phyloP scores from a whole-genome alignment of 805 yeast species.

The Lipomyces sp. region DNA sequence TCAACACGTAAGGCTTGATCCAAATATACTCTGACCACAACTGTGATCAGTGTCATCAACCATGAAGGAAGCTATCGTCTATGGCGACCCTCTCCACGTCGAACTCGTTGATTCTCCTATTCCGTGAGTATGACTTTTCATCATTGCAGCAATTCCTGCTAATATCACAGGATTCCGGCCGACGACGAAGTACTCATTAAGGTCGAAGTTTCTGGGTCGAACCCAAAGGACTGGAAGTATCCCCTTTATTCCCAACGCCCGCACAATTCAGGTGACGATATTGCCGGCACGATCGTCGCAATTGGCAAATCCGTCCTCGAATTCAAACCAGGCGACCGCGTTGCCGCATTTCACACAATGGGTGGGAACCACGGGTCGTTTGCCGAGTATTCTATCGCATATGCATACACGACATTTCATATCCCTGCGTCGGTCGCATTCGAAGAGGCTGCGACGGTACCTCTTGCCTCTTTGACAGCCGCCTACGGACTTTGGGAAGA shows the following conservation, averaged over 20 bases:
- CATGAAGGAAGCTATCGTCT: constrained; percentile 19
- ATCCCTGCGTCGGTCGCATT: constrained; percentile 15
- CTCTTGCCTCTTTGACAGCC: constrained; percentile 20
- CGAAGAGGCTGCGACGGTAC: constrained; percentile 23
- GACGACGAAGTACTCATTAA: constrained; percentile 21
- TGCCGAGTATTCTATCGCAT: constrained; percentile 25
- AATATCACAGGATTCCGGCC: not conserved
- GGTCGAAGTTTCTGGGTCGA: constrained; percentile 22
- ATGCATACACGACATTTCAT: constrained; percentile 16
- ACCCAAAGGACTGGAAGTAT: constrained; percentile 30
- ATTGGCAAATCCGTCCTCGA: constrained; percentile 18
- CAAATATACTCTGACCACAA: too few relatives aligned
- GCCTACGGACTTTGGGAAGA: constrained; percentile 12
- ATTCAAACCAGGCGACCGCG: constrained; percentile 23
- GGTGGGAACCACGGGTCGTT: constrained; percentile 16
- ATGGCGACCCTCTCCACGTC: constrained; percentile 1
- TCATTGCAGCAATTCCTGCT: not conserved
- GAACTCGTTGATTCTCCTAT: constrained; percentile 11
- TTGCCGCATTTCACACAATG: constrained; percentile 28
- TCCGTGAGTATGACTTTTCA: constrained; percentile 6
- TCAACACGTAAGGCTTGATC: too few relatives aligned
- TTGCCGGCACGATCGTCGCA: constrained; percentile 20
- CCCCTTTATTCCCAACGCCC: constrained; percentile 8
- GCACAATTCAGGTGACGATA: constrained; percentile 26
- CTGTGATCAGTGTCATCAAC: too few relatives aligned